phyloP scores from a whole-genome alignment of 2,329 filamentous ascomycete genomes.

The Stachybotrys chartarum region DNA sequence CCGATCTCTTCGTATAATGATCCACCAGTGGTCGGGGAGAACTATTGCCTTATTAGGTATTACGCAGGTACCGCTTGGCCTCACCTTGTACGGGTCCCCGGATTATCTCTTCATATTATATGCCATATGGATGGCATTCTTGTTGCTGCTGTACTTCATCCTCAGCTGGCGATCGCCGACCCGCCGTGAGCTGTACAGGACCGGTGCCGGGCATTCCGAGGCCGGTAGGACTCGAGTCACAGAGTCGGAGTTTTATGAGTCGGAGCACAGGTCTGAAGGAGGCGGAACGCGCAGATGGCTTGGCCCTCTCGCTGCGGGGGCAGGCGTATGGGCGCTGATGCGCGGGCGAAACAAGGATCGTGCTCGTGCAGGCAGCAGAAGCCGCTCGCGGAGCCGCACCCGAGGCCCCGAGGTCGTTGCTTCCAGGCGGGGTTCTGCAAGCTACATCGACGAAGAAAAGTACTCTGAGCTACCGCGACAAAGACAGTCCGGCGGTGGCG shows the following conservation, averaged over 20 bases:
- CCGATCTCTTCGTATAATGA: constrained; percentile 46
- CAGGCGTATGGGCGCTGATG: constrained; percentile 39
- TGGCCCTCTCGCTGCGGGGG: constrained; percentile 45
- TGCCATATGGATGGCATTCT: constrained; percentile 65
- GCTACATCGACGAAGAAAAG: constrained; percentile 61
- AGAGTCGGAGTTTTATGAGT: constrained; percentile 32
- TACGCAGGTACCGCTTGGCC: constrained; percentile 77
- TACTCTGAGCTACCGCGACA: constrained; percentile 38
- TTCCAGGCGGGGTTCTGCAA: constrained; percentile 46
- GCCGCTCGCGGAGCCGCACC: constrained; percentile 27
- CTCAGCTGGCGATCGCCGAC: constrained; percentile 63
- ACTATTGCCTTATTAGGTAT: constrained; percentile 74
- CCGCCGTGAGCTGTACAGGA: constrained; percentile 45
- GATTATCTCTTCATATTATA: constrained; percentile 80
- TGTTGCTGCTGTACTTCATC: constrained; percentile 72
- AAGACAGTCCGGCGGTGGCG: constrained; percentile 37
- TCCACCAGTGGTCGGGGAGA: constrained; percentile 87
- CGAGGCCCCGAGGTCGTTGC: constrained; percentile 42
- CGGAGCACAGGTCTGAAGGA: constrained; percentile 22
- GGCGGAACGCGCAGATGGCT: constrained; percentile 35
- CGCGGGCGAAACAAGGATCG: constrained; percentile 35
- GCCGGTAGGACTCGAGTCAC: constrained; percentile 30
- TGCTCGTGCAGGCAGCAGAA: constrained; percentile 31
- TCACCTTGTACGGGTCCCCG: constrained; percentile 89
- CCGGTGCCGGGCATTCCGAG: constrained; percentile 46